Percentiles rank a stretch among this genome's conserved stretches.
Conservation (phyloP, 108 stramenopile species). For the Cyclostephanos invisitatus region DNA sequence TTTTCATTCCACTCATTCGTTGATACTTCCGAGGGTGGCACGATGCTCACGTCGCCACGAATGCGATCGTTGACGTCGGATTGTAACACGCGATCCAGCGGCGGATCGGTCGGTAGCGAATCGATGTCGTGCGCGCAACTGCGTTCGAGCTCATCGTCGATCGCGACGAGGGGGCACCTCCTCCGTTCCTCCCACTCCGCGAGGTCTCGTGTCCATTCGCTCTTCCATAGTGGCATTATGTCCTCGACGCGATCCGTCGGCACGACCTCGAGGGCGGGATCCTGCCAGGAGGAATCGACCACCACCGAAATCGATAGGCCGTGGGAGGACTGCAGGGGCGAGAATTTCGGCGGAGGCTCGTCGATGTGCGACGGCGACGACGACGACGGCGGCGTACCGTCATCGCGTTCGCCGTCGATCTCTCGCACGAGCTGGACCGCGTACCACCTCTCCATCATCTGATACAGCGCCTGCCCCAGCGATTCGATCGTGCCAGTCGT, state of each 20-base stretch:
- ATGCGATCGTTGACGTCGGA: background rate
- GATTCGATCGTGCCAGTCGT: background rate
- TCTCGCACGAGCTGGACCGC: background rate
- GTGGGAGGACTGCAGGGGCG: slow-evolving; percentile 3
- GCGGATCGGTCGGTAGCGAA: background rate
- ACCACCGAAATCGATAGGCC: slow-evolving; percentile 22
- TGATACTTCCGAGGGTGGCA: background rate
- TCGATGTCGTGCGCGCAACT: slow-evolving; percentile 5
- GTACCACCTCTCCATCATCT: slow-evolving; percentile 12
- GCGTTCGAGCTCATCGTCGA: background rate
- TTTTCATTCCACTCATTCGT: slow-evolving; percentile 13
- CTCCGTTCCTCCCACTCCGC: slow-evolving; percentile 22
- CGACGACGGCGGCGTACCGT: background rate
- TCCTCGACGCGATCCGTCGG: slow-evolving; percentile 22
- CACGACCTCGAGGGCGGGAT: slow-evolving; percentile 30
- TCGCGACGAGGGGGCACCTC: background rate
- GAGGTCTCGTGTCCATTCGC: slow-evolving; percentile 32
- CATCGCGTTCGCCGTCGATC: background rate
- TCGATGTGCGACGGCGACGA: background rate
- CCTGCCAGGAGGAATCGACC: slow-evolving; percentile 4
- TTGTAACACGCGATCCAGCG: background rate
- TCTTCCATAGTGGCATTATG: slow-evolving; percentile 29
- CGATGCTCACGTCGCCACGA: background rate
- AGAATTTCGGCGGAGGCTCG: slow-evolving; percentile 5
- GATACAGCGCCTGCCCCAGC: background rate